Conservation (phyloP, 129 eudicot species). For the Scalesia atractyloides region DNA sequence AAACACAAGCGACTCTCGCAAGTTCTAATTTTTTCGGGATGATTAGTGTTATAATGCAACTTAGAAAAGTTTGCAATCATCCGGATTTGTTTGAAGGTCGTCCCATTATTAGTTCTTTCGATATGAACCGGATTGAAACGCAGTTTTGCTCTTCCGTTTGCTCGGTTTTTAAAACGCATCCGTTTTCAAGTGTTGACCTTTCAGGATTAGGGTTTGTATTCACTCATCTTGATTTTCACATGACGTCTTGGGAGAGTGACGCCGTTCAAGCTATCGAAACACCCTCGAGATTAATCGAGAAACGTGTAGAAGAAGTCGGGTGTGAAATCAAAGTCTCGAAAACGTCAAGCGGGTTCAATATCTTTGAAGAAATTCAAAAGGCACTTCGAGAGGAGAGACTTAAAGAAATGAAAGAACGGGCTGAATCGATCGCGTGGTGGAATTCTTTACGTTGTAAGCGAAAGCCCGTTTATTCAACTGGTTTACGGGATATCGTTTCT, state of each 20-base stretch:
- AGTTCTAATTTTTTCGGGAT: constrained; percentile 92
- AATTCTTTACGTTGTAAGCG: constrained; percentile 74
- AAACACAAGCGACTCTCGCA: constrained; percentile 91
- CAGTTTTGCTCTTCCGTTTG: constrained; percentile 83
- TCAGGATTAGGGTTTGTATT: constrained; percentile 70
- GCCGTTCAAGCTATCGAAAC: constrained; percentile 79
- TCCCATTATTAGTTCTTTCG: constrained; percentile 92
- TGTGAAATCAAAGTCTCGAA: constrained; percentile 31
- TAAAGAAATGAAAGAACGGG: constrained; percentile 75
- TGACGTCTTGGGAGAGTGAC: constrained; percentile 91
- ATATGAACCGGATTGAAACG: constrained; percentile 75
- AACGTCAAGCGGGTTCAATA: constrained; percentile 54
- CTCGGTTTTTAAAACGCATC: constrained; percentile 51
- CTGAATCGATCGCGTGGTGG: constrained; percentile 90
- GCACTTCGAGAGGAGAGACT: constrained; percentile 77
- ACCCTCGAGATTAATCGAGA: constrained; percentile 68
- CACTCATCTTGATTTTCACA: constrained; percentile 76
- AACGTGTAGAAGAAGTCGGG: constrained; percentile 37
- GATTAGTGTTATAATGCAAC: constrained; percentile 98
- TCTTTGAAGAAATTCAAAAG: constrained; percentile 86
- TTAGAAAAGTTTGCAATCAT: constrained; percentile 98
- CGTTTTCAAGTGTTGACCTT: constrained; percentile 69
- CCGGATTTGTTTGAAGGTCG: constrained; percentile 99
- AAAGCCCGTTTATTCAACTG: constrained; percentile 70
- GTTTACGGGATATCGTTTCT: constrained; percentile 59